Evolutionary conservation across 1,284 basidiomycete genomes (phyloP), one percentile per base, ranked within the genome.

Genomic region (Limonomyces culmigenus): DNA sequence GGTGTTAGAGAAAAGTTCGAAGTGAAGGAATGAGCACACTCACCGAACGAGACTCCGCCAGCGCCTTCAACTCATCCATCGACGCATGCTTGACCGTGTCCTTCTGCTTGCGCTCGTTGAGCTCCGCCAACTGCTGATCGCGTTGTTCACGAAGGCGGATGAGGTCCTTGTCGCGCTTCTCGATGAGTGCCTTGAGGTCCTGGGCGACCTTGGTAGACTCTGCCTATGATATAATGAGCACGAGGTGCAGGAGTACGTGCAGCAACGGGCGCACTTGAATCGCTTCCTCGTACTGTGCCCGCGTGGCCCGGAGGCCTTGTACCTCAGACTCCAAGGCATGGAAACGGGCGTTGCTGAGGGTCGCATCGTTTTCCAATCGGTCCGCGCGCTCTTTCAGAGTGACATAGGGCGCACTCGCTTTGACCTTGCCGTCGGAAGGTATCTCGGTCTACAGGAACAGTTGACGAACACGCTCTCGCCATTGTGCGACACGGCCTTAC

Each of bases 71-170:
- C 50, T 92, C 81, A 31, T 81, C 70, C 4, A 71, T 50, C 13
- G 75, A 74, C n/a, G 69, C 60, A 31, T 66, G 48, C 50, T 76
- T 81, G 37, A 74, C 60, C 31, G 55, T 53, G 29, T 88, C 83
- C 42, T 67, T 71, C 18, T 73, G 67, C 50, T 71, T 76, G 38
- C 78, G 66, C 49, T 91, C 85, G 27, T 64, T 56, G 25, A 89
- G 48, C 47, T 93, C 86, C 2, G 77, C 70, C 11, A 59, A 56
- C 32, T 70, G 60, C 41, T 87, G 81, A 48, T 95, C 88, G 27
- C 89, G 73, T 43, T 79, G 68, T 34, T 81, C 79, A 18, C 91
- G 73, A 21, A 95, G 61, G 32, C 91, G 73, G 13, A 67, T 60
- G 39, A 77, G 67, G 43, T 95, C 88, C 1, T 60, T 55, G 47